Percentiles rank a stretch among this genome's conserved stretches.
phyloP scores from a whole-genome alignment of 441 rosid genomes.

The Corymbia citriodora region DNA sequence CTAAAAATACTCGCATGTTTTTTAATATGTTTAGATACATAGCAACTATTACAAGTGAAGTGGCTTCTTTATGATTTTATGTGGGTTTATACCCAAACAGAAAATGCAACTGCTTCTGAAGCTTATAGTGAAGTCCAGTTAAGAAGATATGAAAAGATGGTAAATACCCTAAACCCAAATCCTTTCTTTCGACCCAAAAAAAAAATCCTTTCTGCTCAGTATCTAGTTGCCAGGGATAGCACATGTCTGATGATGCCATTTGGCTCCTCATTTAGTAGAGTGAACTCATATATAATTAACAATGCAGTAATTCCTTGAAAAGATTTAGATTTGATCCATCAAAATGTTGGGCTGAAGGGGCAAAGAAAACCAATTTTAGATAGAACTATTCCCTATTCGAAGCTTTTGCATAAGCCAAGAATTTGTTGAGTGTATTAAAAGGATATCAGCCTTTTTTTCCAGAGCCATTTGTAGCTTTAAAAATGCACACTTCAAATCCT shows the following conservation, averaged over 20 bases:
- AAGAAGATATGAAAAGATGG: neutral
- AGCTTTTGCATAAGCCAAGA: neutral
- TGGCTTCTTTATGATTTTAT: neutral
- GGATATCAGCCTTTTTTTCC: neutral
- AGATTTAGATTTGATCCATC: neutral
- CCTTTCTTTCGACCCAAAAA: neutral
- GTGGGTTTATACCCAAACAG: neutral
- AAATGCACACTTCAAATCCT: neutral
- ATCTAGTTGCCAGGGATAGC: neutral
- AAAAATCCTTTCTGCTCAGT: neutral
- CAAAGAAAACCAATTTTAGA: neutral
- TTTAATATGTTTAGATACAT: neutral
- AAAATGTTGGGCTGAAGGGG: neutral
- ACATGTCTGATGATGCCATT: neutral
- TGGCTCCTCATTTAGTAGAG: neutral
- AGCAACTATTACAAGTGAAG: neutral
- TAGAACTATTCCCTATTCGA: neutral
- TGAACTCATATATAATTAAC: neutral
- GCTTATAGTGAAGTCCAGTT: neutral
- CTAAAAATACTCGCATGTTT: neutral
- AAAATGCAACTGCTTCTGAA: neutral
- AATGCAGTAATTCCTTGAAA: neutral
- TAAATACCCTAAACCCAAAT: neutral
- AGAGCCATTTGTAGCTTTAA: neutral
- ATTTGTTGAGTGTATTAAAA: neutral